These are phyloP conservation scores for Ottelia alismoides DNA, from an alignment of 106 monocot species.

Conservation along the genomic window DNA sequence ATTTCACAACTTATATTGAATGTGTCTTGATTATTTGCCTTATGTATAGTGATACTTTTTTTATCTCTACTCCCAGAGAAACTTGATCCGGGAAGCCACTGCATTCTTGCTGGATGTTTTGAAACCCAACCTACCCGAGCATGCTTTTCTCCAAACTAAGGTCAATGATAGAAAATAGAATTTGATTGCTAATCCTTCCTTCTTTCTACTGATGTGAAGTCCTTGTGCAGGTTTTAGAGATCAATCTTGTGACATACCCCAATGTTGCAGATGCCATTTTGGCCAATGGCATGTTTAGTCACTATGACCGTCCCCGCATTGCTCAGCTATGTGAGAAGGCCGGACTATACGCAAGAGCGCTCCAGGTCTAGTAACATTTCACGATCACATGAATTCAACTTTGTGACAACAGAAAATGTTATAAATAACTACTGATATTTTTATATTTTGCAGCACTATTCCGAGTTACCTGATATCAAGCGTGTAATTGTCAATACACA, in stretches of 20 bases:
- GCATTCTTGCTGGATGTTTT: slow-evolving; percentile 96
- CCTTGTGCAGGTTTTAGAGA: slow-evolving; percentile 71
- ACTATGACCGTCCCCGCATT: slow-evolving; percentile 96
- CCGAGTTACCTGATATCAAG: slow-evolving; percentile 93
- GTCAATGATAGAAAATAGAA: slow-evolving; percentile 7
- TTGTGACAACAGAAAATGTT: neutral
- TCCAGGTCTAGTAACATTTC: slow-evolving; percentile 52
- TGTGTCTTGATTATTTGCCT: too few species aligned
- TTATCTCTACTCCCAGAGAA: slow-evolving; percentile 37
- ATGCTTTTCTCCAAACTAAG: slow-evolving; percentile 98
- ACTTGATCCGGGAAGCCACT: slow-evolving; percentile 93
- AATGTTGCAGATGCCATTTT: slow-evolving; percentile 99
- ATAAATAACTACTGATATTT: neutral
- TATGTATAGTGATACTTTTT: neutral
- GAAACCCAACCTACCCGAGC: slow-evolving; percentile 94
- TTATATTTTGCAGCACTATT: slow-evolving; percentile 58
- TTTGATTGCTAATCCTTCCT: neutral
- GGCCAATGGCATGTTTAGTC: slow-evolving; percentile 98
- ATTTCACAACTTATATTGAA: too few species aligned
- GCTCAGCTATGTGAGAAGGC: slow-evolving; percentile 98
- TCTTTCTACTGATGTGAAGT: neutral
- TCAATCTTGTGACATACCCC: slow-evolving; percentile 95
- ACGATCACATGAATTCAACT: neutral
- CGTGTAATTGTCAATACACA: slow-evolving; percentile 98
- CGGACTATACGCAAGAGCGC: slow-evolving; percentile 83